A percentile compares a stretch with the other conserved stretches of the same genome.
Evolutionary conservation across 352 stramenopile species (phyloP).

Genomic region (Detonula confervacea): DNA sequence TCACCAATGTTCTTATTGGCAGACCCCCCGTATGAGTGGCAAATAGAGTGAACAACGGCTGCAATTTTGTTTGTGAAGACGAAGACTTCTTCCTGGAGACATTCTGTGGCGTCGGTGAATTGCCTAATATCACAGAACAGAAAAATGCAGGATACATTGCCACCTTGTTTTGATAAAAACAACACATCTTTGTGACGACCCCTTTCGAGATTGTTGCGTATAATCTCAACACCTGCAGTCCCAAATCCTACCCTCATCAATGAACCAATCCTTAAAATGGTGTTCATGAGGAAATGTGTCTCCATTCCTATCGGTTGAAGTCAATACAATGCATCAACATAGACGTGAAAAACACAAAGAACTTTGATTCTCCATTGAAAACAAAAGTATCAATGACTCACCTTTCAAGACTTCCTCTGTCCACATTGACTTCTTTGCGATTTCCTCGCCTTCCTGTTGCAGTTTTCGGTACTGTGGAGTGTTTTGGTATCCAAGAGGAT

Average conservation of each 20-base stretch:
- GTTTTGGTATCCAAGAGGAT: constrained; percentile 79
- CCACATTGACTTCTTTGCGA: constrained; percentile 68
- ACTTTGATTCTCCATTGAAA: too few relatives aligned
- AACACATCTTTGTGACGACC: constrained; percentile 66
- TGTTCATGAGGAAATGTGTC: constrained; percentile 79
- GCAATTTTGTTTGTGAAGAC: constrained; percentile 91
- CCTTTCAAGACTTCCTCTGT: constrained; percentile 75
- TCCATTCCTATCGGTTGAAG: constrained; percentile 39
- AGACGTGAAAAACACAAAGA: too few relatives aligned
- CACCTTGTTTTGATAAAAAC: constrained; percentile 69
- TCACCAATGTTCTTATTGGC: constrained; percentile 91
- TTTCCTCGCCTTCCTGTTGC: constrained; percentile 63
- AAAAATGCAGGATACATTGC: constrained; percentile 83
- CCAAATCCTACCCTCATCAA: constrained; percentile 85
- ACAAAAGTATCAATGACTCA: too few relatives aligned
- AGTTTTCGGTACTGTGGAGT: constrained; percentile 68
- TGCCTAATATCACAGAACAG: constrained; percentile 85
- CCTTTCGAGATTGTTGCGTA: constrained; percentile 77
- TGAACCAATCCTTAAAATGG: constrained; percentile 79
- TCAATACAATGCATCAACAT: too few relatives aligned
- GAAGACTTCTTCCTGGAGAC: constrained; percentile 91
- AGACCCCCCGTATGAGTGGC: constrained; percentile 80
- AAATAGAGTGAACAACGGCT: constrained; percentile 87
- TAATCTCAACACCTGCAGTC: constrained; percentile 81
- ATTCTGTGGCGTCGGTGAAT: constrained; percentile 91